phyloP scores from a whole-genome alignment of 108 stramenopile species.

The Pseudonitzschia multiseries region DNA sequence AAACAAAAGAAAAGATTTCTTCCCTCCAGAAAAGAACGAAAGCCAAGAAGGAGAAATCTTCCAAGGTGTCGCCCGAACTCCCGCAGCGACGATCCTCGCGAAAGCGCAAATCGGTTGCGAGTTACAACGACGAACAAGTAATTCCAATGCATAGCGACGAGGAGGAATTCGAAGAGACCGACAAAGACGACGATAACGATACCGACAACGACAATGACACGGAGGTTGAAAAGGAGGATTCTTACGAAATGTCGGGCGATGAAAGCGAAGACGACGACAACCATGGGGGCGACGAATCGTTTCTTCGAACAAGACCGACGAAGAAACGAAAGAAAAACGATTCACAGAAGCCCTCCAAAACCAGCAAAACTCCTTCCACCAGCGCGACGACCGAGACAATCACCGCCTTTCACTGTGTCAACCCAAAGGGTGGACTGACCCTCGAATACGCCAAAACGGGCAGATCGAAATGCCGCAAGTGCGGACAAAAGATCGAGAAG shows the following conservation, averaged over 20 bases:
- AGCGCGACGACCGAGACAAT: background rate
- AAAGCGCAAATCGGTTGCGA: slow-evolving; percentile 5
- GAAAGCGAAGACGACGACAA: background rate
- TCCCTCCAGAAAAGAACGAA: background rate
- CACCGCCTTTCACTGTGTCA: background rate
- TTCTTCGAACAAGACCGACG: background rate
- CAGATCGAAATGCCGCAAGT: background rate
- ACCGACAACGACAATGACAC: background rate
- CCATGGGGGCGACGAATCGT: background rate
- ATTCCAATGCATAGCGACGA: slow-evolving; percentile 1
- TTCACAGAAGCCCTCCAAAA: background rate
- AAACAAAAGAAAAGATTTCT: background rate
- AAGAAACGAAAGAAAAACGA: background rate
- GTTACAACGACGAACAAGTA: slow-evolving; percentile 5
- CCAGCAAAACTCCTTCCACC: background rate
- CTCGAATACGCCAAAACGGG: slow-evolving; percentile 13
- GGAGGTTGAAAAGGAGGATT: background rate
- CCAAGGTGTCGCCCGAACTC: background rate
- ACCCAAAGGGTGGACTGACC: background rate
- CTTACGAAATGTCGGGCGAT: background rate
- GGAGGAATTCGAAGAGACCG: background rate
- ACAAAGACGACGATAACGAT: background rate
- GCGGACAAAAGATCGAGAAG: background rate
- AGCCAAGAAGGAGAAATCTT: background rate
- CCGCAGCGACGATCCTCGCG: slow-evolving; percentile 9